Conservation (phyloP, 106 monocot species). For the Dactylorhiza incarnata region DNA sequence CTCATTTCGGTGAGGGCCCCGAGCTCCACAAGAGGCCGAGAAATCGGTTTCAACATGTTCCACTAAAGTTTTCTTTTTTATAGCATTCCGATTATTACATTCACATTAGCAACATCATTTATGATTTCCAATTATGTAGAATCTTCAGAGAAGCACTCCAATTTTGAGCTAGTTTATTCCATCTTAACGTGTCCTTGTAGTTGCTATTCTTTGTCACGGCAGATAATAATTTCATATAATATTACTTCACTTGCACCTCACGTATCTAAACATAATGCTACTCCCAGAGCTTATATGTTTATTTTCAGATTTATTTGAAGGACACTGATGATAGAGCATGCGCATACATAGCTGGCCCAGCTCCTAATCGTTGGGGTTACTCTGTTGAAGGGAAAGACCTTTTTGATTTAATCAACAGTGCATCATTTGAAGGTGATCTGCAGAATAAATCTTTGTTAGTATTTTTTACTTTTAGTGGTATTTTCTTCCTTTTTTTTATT, state of each 20-base stretch:
- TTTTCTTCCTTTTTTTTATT: neutral
- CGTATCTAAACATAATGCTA: neutral
- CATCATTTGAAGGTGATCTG: slow-evolving; percentile 29
- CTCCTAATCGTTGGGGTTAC: slow-evolving; percentile 98
- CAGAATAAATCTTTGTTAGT: neutral
- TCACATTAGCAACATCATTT: too few species aligned
- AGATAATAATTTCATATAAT: neutral
- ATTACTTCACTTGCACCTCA: neutral
- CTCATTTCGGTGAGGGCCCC: too few species aligned
- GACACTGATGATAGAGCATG: slow-evolving; percentile 99
- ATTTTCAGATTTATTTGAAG: slow-evolving; percentile 73
- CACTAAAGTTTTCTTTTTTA: too few species aligned
- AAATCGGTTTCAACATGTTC: too few species aligned
- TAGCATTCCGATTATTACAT: too few species aligned
- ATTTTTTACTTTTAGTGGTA: neutral
- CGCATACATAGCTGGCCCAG: slow-evolving; percentile 96
- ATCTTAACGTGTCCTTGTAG: neutral
- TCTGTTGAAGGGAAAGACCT: slow-evolving; percentile 83
- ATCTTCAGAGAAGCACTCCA: neutral
- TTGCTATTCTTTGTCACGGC: neutral
- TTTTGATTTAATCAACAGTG: slow-evolving; percentile 40
- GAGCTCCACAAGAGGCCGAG: too few species aligned
- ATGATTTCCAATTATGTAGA: too few species aligned
- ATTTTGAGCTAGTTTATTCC: neutral
- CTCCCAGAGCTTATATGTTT: neutral